Evolutionary conservation across 1,284 basidiomycete species (phyloP), one percentile per base, ranked within the genome.

Genomic region (Pseudozyma flocculosa): DNA sequence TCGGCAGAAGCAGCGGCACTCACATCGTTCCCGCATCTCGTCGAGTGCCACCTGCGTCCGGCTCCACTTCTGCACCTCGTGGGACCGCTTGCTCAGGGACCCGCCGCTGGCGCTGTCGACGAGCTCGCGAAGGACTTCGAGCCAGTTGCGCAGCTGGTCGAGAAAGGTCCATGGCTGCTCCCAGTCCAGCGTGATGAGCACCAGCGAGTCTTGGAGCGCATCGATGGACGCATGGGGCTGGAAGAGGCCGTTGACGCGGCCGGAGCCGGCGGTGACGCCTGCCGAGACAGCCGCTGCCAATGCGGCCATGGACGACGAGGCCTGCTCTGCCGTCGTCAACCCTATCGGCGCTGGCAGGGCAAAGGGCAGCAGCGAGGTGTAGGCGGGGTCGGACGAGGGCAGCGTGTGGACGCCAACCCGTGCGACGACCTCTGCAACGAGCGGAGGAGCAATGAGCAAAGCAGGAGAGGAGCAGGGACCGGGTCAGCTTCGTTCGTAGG

Each of bases 141-240:
- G 80, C 94, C 94, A 97, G 40, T 82, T 84, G 54, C 88, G 82
- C 5, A 98, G 81, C 72, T 97, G 89, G n/a, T 88, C 85, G 1
- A 94, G 79, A 79, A 97, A 96, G 0, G 86, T 85, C 85, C 89
- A 92, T 0, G 94, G 94, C 66, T 85, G 85, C 65, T 91, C 92
- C 94, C 93, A 97, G 78, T 98, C 94, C n/a, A 97, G 82, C 0
- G 88, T 84, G 67, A 97, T 88, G 68, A 96, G 81, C 43, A 92
- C 85, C 14, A 92, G 82, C 0, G 90, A 89, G 70, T 94, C 88
- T 34, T 86, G 83, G 10, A 92, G 78, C 5, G 85, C 82, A 17
- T 53, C 56, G 48, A 73, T 56, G 14, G 70, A 69, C 3, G 66
- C 52, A 10, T 45, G 57, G 1, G 57, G 44, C 13, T 19, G 48